Evolutionary conservation across 192 early-diverging fungal species (phyloP).

Genomic region (Gorgonomyces haynaldii): DNA sequence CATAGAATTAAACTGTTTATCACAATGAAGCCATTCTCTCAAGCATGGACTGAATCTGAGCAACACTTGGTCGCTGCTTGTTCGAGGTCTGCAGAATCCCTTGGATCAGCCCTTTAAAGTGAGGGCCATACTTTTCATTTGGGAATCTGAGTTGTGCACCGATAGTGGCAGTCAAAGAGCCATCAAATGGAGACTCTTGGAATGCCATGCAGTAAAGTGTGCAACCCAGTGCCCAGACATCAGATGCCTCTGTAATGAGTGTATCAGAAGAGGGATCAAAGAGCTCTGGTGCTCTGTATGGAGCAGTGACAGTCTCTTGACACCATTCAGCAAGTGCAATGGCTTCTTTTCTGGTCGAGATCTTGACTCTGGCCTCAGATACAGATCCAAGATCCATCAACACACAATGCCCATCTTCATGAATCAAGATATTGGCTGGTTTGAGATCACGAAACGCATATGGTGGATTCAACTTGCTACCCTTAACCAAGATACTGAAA

Average conservation of each 20-base stretch:
- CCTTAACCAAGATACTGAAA: conserved; percentile 29
- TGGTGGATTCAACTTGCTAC: conserved; percentile 27
- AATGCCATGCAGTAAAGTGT: conserved; percentile 38
- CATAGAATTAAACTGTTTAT: no score
- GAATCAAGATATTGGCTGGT: conserved; percentile 38
- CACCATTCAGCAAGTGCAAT: conserved; percentile 33
- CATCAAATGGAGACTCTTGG: conserved; percentile 34
- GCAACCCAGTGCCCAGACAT: conserved; percentile 40
- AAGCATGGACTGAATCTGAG: no score
- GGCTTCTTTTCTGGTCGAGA: conserved; percentile 28
- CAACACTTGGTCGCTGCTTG: no score
- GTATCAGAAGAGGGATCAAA: conserved; percentile 32
- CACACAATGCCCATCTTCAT: conserved; percentile 14
- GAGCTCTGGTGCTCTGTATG: conserved; percentile 36
- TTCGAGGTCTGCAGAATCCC: no score
- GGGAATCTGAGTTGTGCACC: conserved; percentile 27
- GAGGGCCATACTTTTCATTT: conserved; percentile 8
- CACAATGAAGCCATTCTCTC: no score
- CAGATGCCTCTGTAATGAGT: conserved; percentile 22
- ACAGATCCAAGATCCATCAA: conserved; percentile 45
- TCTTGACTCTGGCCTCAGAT: conserved; percentile 18
- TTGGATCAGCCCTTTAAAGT: conserved; percentile 9
- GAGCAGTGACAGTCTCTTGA: conserved; percentile 39
- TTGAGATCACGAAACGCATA: conserved; percentile 39
- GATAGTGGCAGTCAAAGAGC: conserved; percentile 30